Percentiles rank a stretch among this genome's conserved stretches.
phyloP scores from a whole-genome alignment of 331 rosid genomes.

The Malus hybrid region DNA sequence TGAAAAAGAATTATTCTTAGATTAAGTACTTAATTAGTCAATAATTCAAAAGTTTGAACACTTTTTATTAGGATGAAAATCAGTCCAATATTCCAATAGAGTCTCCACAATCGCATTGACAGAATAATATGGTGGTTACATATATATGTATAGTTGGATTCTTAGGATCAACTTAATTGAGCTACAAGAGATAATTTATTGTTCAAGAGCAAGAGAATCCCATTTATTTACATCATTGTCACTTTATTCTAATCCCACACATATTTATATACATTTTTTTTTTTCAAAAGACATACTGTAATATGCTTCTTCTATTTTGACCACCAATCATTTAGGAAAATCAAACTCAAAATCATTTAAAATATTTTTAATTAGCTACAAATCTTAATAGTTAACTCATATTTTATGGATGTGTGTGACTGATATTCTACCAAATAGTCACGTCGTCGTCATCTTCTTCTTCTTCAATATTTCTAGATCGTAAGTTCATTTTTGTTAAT shows the following conservation, averaged over 20 bases:
- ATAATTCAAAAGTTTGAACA: constrained; percentile 21
- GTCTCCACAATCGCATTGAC: constrained; percentile 34
- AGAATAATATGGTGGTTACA: constrained; percentile 35
- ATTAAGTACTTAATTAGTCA: constrained; percentile 16
- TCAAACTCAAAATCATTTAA: not conserved
- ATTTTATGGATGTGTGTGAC: not conserved
- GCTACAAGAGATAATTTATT: not conserved
- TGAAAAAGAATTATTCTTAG: constrained; percentile 21
- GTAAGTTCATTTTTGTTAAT: not conserved
- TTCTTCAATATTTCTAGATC: not conserved
- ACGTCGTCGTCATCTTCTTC: not conserved
- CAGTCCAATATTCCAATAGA: constrained; percentile 30
- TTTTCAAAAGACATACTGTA: constrained; percentile 17
- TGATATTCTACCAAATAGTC: not conserved
- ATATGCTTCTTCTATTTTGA: constrained; percentile 35
- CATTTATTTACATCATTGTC: constrained; percentile 25
- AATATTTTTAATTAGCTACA: not conserved
- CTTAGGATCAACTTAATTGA: constrained; percentile 16
- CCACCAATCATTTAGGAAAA: constrained; percentile 26
- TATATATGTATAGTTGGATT: constrained; percentile 24
- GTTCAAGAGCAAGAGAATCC: constrained; percentile 24
- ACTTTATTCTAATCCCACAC: constrained; percentile 31
- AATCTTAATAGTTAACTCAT: not conserved
- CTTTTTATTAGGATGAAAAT: constrained; percentile 19
- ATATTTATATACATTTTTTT: not conserved